A percentile compares a stretch with the other conserved stretches of the same genome.
phyloP scores from a whole-genome alignment of 306 rosid genomes.

The Comarum palustre region DNA sequence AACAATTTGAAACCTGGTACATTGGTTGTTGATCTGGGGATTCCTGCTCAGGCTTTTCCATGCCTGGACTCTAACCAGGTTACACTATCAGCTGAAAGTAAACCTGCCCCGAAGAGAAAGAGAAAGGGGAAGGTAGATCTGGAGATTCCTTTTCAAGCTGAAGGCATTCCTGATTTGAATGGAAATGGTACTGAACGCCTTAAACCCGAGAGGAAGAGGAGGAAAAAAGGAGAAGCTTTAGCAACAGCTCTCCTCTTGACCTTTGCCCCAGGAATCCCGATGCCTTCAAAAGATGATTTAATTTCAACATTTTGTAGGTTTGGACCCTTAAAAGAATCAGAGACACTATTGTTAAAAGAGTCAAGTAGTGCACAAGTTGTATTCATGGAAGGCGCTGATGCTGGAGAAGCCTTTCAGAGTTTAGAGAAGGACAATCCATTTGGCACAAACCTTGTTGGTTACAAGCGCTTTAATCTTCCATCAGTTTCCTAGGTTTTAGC shows the following conservation, averaged over 20 bases:
- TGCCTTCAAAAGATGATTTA: slow-evolving; percentile 70
- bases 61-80: slow-evolving; percentile 11
- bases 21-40: slow-evolving; percentile 37
- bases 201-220: slow-evolving; percentile 36
- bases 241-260: slow-evolving; percentile 59
- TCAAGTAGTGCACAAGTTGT: slow-evolving; percentile 51
- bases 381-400: slow-evolving; percentile 55
- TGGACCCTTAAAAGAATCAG: slow-evolving; percentile 72
- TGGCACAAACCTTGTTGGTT: slow-evolving; percentile 44
- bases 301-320: slow-evolving; percentile 58
- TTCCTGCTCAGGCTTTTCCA: slow-evolving; percentile 13
- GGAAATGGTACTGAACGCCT: slow-evolving; percentile 39
- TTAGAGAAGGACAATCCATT: slow-evolving; percentile 58
- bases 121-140: slow-evolving; percentile 36
- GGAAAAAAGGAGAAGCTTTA: slow-evolving; percentile 34
- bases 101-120: slow-evolving; percentile 37
- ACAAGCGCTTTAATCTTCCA: slow-evolving; percentile 48
- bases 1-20: slow-evolving; percentile 33
- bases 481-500: slow-evolving; percentile 22
- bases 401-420: slow-evolving; percentile 53
- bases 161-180: slow-evolving; percentile 68
- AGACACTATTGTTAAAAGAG: slow-evolving; percentile 46
- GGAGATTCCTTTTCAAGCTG: slow-evolving; percentile 20
- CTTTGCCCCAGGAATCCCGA: slow-evolving; percentile 48
- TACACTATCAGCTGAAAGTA: slow-evolving; percentile 13